Evolutionary conservation across 441 rosid genomes (phyloP), one percentile per base, ranked within the genome.

Genomic region (Euphorbia corollata): DNA sequence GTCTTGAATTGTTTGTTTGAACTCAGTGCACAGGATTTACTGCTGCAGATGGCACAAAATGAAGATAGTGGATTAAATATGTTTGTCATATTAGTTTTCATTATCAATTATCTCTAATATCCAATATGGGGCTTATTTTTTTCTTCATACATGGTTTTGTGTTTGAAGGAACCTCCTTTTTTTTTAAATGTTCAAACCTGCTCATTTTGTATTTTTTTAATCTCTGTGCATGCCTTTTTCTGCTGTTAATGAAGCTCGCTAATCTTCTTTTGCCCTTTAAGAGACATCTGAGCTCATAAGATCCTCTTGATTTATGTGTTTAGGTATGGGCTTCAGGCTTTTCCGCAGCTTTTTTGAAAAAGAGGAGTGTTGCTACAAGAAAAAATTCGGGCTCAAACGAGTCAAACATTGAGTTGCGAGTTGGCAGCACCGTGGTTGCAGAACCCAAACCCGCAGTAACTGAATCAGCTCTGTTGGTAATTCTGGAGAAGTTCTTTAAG

Each of bases 311-410:
- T 64, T 74, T 69, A 59, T 68, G 36, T 73, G 66, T 63, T 27
- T 27, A 94, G 99, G 99, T 91, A 53, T 94, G 97, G 97, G 97
- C 97, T 60, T 91, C 94, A 0, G 99, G 99, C 62, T 94, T 91
- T 79, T 87, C 91, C 6, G 99, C 99, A 0, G 99, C 99, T 16
- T 82, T 94, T 77, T 85, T 94, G 65, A 94, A 94, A 78, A 94
- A 91, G 80, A 75, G 72, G 50, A 94, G 97, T 22, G 74, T 91
- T 71, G 97, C 97, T 24, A 84, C 96, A 19, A 94, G 86, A 79
- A 90, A 82, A 62, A 61, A 69, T 15, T 27, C 60, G 8, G 71
- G 69, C 63, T 73, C 77, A 15, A 74, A 75, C 34, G 81, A 75
- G 68, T 74, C 80, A 56, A 77, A 54, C 65, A 51, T 71, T 32